A percentile compares a stretch with the other conserved stretches of the same genome.
phyloP scores from a whole-genome alignment of 495 filamentous ascomycete genomes.

The Trichocladium antarcticum region DNA sequence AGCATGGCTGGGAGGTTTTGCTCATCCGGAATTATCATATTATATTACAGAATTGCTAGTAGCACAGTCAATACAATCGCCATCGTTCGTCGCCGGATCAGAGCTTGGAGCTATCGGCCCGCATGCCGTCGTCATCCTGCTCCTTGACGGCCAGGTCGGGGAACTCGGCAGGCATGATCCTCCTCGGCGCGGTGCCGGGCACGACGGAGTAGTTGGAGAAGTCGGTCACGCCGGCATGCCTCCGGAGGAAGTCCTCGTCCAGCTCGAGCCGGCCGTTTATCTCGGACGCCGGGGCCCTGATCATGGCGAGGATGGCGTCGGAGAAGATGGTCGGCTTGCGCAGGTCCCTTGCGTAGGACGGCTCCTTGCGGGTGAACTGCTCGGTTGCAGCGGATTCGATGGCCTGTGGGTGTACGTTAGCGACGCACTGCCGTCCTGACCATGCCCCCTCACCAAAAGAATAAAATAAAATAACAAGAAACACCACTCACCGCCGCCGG shows the following conservation, averaged over 20 bases:
- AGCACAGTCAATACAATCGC: neutral
- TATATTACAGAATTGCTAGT: too few relatives aligned
- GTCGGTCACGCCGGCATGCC: conserved; percentile 52
- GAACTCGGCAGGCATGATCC: conserved; percentile 68
- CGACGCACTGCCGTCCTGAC: too few relatives aligned
- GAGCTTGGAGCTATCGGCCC: conserved; percentile 52
- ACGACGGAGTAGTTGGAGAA: conserved; percentile 66
- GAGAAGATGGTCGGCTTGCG: conserved; percentile 66
- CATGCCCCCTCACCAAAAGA: neutral
- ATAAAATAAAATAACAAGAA: neutral
- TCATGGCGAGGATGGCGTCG: conserved; percentile 66
- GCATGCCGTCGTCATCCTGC: conserved; percentile 70
- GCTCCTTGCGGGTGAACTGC: conserved; percentile 34
- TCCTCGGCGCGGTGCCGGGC: conserved; percentile 49
- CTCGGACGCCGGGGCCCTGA: conserved; percentile 45
- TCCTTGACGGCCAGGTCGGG: conserved; percentile 64
- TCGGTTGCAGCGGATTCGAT: conserved; percentile 67
- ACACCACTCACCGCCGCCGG: conserved; percentile 52
- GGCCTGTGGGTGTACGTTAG: conserved; percentile 28
- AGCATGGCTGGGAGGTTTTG: too few relatives aligned
- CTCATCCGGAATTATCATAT: too few relatives aligned
- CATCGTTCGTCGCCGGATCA: conserved; percentile 3
- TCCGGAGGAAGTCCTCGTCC: conserved; percentile 73
- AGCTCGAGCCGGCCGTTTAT: conserved; percentile 66
- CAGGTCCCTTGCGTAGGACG: conserved; percentile 37